A percentile compares a stretch with the other conserved stretches of the same genome.
phyloP scores from a whole-genome alignment of 371 early-diverging fungal genomes.

The Chytridium lagenaria region DNA sequence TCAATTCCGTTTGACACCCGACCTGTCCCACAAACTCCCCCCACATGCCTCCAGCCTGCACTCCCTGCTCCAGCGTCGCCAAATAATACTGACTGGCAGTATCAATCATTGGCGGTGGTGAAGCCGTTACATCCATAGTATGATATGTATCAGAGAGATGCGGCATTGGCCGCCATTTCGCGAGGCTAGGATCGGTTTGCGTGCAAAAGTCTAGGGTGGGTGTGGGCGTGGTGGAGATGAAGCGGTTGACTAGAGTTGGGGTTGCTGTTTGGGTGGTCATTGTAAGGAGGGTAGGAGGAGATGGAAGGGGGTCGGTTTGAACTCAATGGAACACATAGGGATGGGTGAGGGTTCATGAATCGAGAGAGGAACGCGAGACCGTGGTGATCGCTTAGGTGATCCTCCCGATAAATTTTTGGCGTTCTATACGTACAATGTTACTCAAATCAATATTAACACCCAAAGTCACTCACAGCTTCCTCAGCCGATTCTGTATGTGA shows the following conservation, averaged over 20 bases:
- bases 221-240: not conserved
- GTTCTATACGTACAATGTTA: too few relatives aligned
- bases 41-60: not conserved
- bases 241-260: not conserved
- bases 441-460: too few relatives aligned
- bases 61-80: not conserved
- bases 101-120: not conserved
- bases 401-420: too few relatives aligned
- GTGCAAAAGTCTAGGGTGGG: not conserved
- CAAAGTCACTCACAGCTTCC: not conserved
- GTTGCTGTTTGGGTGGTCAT: not conserved
- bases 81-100: not conserved
- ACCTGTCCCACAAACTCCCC: not conserved
- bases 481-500: slow-evolving; percentile 11
- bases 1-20: not conserved
- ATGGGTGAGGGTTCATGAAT: too few relatives aligned
- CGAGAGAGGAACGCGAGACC: too few relatives aligned
- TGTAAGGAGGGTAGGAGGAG: not conserved
- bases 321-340: too few relatives aligned
- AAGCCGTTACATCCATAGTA: not conserved
- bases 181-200: not conserved
- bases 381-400: too few relatives aligned
- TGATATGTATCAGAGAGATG: not conserved
- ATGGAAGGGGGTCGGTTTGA: not conserved
- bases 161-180: not conserved